Evolutionary conservation across 495 filamentous ascomycete species (phyloP), one percentile per base, ranked within the genome.

Genomic region (Lophiotrema nucula): DNA sequence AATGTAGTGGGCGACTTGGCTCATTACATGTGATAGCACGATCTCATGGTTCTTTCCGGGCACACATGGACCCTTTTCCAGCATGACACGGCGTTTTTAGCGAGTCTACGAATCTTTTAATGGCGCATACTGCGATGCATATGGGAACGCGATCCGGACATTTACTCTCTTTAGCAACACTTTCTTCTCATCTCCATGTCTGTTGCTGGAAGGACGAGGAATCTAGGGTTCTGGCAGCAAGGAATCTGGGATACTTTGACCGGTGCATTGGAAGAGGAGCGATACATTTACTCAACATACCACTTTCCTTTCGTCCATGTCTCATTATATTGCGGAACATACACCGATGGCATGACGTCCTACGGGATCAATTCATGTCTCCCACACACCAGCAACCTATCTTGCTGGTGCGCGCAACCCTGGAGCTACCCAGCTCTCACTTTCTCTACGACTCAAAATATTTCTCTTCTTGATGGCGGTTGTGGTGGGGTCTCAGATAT

Each of bases 81-180:
- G 61, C 55, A 55, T 54, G 55, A 63, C 47, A 57, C 44, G 60
- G 53, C 50, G 48, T 57, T 58, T 44, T 28, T 26, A 64, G 55
- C 55, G 56, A 64, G 55, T 28, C 50, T 60, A 64, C 56, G 61
- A 62, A 63, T 46, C 53, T 58, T 58, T 47, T 59, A 59, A 59
- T 60, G 61, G 61, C 55, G 61, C 56, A 64, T 46, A 56, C 44
- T 50, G 53, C 48, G n/a, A 64, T 55, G 48, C 46, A 59, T 64
- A 24, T 49, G 2, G 33, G 57, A 24, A 60, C 42, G 47, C 48
- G 47, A 38, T 28, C 35, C 39, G 25, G 43, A 41, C 23, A 38
- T 53, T 38, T 25, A 57, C 46, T 57, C 31, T 49, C 54, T 33
- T 60, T 26, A 4, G 18, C 19, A 15, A 53, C 38, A 47, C 18